phyloP scores from a whole-genome alignment of 169 alveolate genomes.

The Plasmodium fragile region DNA sequence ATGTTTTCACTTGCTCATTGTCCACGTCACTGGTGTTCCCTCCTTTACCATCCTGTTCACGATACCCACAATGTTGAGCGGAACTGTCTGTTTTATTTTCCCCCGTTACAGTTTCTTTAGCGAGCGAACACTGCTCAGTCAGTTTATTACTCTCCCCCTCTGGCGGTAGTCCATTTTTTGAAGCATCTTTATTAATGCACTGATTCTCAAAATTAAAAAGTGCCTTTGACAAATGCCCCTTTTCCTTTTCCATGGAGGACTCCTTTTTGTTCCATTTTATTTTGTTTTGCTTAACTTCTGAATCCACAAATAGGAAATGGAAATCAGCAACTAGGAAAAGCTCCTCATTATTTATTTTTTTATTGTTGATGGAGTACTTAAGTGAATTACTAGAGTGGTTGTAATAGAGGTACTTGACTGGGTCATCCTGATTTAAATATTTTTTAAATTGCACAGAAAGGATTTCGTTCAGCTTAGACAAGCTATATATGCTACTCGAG shows the following conservation, averaged over 20 bases:
- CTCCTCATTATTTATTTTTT: slow-evolving; percentile 60
- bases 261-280: slow-evolving; percentile 19
- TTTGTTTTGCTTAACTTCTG: slow-evolving; percentile 24
- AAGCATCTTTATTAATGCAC: neutral
- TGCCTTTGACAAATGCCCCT: slow-evolving; percentile 11
- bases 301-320: slow-evolving; percentile 15
- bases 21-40: neutral
- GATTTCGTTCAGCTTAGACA: slow-evolving; percentile 17
- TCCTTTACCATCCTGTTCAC: neutral
- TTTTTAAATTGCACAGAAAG: slow-evolving; percentile 33
- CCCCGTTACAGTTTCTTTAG: neutral
- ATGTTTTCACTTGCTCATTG: neutral
- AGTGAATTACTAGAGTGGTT: slow-evolving; percentile 34
- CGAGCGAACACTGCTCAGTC: too few species aligned
- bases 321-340: slow-evolving; percentile 14
- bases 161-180: neutral
- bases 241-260: slow-evolving; percentile 16
- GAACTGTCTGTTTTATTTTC: neutral
- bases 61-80: neutral
- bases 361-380: slow-evolving; percentile 37
- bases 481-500: slow-evolving; percentile 26
- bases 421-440: slow-evolving; percentile 36
- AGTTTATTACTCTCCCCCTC: neutral
- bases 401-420: slow-evolving; percentile 22
- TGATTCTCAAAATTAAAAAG: slow-evolving; percentile 14